Conservation (phyloP, 108 stramenopile genomes). For the Skeletonema grethae region DNA sequence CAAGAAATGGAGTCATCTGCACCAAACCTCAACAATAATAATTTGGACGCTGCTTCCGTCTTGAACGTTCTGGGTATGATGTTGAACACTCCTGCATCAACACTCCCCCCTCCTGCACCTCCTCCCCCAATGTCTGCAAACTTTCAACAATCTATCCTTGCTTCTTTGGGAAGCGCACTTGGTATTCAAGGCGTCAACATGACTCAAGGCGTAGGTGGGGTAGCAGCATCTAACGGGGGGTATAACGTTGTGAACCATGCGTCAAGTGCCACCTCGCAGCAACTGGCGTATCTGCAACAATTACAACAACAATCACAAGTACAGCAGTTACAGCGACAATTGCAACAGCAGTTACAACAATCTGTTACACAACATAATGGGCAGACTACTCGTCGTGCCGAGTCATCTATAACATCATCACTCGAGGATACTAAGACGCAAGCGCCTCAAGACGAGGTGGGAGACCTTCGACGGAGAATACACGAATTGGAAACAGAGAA, state of each 20-base stretch:
- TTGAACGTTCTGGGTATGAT: neutral
- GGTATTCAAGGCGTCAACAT: neutral
- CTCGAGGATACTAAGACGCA: neutral
- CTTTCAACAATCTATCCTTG: neutral
- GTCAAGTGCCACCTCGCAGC: slow-evolving; percentile 25
- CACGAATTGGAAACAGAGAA: neutral
- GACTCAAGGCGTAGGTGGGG: slow-evolving; percentile 6
- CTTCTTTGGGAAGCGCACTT: neutral
- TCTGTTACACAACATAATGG: neutral
- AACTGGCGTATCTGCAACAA: slow-evolving; percentile 38
- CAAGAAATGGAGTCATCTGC: neutral
- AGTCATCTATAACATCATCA: neutral
- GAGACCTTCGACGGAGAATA: neutral
- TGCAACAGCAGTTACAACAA: neutral
- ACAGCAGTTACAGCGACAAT: slow-evolving; percentile 34
- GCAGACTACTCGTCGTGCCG: neutral
- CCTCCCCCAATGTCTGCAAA: slow-evolving; percentile 3
- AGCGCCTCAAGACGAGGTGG: neutral
- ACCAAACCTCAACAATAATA: neutral
- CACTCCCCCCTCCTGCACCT: slow-evolving; percentile 31
- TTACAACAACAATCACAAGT: slow-evolving; percentile 7
- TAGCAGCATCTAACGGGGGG: neutral
- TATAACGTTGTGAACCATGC: slow-evolving; percentile 29
- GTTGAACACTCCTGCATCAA: slow-evolving; percentile 10
- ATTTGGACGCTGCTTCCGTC: neutral